Evolutionary conservation across 495 filamentous ascomycete species (phyloP), one percentile per base, ranked within the genome.

Genomic region (Talaromyces stipitatus): DNA sequence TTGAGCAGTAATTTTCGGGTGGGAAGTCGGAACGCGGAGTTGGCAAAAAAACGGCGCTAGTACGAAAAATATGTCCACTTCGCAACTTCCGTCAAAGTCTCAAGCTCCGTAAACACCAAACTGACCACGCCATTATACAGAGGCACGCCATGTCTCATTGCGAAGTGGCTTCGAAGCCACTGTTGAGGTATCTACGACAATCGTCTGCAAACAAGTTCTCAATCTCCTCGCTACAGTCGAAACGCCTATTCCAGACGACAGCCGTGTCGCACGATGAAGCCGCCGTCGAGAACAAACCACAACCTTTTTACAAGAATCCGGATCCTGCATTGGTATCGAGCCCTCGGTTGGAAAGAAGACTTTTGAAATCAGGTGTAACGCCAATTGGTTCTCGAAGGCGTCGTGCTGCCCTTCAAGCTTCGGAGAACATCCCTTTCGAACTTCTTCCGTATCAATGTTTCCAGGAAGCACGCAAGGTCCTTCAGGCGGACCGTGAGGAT

Each of bases 381-480:
- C 85, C 85, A 36, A 75, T 92, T 63, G 90, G 90, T 47, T 95
- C 91, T 50, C 84, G 89, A 61, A 84, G 91, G 77, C 87, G 91
- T 54, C 84, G 91, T 65, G 89, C 85, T 4, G 88, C 88, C 4
- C 69, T 95, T 59, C 83, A 83, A 58, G 76, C 77, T 18, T 82
- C 85, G 9, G 50, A 59, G 58, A 82, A 85, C 59, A 76, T 96
- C 56, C 94, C 92, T 48, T 97, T 99, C 71, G 88, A 92, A 70
- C 88, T 91, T 66, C 73, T 96, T 60, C 92, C 92, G 30, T 96
- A 95, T 73, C 91, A 97, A 78, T 92, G 88, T 67, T 99, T 96
- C 80, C 94, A 99, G 72, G 89, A 96, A 71, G 94, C 94, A 38
- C 85, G 91, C 55, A 88, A 89, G 64, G 69, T 97, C 32, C 77